Base-by-base conservation (phyloP, 108 stramenopile species). In the Cyclotella sp. region DNA sequence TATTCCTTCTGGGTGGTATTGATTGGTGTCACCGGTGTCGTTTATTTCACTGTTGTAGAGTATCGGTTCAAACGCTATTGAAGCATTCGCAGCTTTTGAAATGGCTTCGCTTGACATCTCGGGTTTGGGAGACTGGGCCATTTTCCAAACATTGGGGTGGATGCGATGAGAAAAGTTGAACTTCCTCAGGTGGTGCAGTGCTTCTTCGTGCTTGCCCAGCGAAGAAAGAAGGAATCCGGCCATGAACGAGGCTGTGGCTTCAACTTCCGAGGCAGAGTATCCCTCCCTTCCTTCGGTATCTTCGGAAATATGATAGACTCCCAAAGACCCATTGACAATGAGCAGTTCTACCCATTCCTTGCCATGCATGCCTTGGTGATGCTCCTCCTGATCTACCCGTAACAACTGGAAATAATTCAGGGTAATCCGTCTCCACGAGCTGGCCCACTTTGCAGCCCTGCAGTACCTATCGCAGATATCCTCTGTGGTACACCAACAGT, bases 271-370 rank as follows among this genome's bases (percentile, higher is more conserved):
- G 14, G 79, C 86, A 63, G 81, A 92, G 47, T 87, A 79, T 44
- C 79, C 84, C 14, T 73, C 69, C 16, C 76, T 71, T 21, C 69
- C 58, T 21, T 79, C 80, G 0, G 80, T 85, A 11, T 85, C 84
- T 26, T 77, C 72, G 3, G 57, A 76, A 41, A 82, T 64, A 67
- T 65, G 88, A 74, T 91, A 82, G 26, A 85, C 75, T 22, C 88
- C 94, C 19, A 81, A 44, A 7, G 91, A 69, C 58, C 89, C 90
- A 84, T 93, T 84, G 49, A 91, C 54, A 26, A 95, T 51, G 19
- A 95, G 61, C n/a, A 89, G 58, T 72, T 95, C 90, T n/a, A 95
- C 86, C 90, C 89, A 90, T 82, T 95, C 90, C 70, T 92, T 90
- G 28, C 79, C 73, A 70, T 64, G 73, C 51, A 70, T 53, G 8